phyloP scores from a whole-genome alignment of 768 basidiomycete genomes.

The Hemileccinum rubropunctum region DNA sequence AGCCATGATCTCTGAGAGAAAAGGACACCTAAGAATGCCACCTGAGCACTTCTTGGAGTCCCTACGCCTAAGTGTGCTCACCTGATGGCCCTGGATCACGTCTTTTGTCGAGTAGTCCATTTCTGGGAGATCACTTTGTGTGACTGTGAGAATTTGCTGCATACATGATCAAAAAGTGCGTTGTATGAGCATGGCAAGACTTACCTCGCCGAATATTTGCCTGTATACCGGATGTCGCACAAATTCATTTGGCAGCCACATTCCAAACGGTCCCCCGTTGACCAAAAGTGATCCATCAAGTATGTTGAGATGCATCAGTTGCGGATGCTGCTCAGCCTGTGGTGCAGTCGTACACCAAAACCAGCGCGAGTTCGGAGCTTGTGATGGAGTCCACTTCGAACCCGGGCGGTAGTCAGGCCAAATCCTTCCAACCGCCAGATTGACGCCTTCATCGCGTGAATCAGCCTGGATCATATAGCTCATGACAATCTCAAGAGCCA shows the following conservation, averaged over 20 bases:
- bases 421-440: slow-evolving; percentile 27
- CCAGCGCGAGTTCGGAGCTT: slow-evolving; percentile 29
- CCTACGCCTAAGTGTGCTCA: not conserved
- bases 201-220: slow-evolving; percentile 21
- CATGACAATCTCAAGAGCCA: slow-evolving; percentile 25
- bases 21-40: not conserved
- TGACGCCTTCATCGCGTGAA: slow-evolving; percentile 18
- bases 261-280: slow-evolving; percentile 24
- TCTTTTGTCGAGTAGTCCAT: slow-evolving; percentile 26
- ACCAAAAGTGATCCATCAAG: slow-evolving; percentile 31
- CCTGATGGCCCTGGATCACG: slow-evolving; percentile 16
- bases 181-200: not conserved
- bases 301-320: slow-evolving; percentile 39
- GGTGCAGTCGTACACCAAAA: slow-evolving; percentile 21
- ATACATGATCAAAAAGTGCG: slow-evolving; percentile 2
- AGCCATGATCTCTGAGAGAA: slow-evolving; percentile 21
- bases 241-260: slow-evolving; percentile 18
- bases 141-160: slow-evolving; percentile 21
- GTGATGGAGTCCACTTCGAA: slow-evolving; percentile 22
- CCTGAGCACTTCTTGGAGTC: not conserved
- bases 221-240: slow-evolving; percentile 19
- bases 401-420: slow-evolving; percentile 32
- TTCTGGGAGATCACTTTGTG: slow-evolving; percentile 23
- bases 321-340: slow-evolving; percentile 11
- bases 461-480: slow-evolving; percentile 6